Evolutionary conservation across 805 yeast species (phyloP).

Genomic region (Diddensiella transvaalensis): DNA sequence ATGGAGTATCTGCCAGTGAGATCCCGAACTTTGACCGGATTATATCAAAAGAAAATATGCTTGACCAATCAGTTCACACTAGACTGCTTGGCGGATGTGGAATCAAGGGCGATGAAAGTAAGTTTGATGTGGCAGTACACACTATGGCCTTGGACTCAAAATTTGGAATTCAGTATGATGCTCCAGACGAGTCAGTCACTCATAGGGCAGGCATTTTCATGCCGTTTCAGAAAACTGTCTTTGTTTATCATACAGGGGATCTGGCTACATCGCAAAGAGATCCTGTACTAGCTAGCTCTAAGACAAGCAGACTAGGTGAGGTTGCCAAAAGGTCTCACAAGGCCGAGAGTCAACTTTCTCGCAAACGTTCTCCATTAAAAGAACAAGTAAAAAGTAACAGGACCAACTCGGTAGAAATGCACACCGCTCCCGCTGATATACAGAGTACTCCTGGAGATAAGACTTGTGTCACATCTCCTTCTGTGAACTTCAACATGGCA

Average conservation of each 20-base stretch:
- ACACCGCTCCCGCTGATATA: neutral
- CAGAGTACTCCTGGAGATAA: neutral
- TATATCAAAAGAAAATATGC: constrained; percentile 4
- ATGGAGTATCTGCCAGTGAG: neutral
- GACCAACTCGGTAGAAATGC: neutral
- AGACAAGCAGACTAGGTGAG: neutral
- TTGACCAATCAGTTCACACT: constrained; percentile 12
- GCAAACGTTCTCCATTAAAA: neutral
- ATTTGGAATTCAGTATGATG: constrained; percentile 23
- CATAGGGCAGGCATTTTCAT: constrained; percentile 24
- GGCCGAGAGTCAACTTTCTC: neutral
- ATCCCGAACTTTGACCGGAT: neutral
- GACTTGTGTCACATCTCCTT: neutral
- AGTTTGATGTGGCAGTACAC: constrained; percentile 22
- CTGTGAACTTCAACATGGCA: neutral
- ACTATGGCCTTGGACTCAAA: constrained; percentile 18
- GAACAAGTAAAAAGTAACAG: neutral
- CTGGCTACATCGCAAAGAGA: neutral
- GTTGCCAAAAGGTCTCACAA: neutral
- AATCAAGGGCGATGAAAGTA: constrained; percentile 9
- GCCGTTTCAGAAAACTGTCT: constrained; percentile 19
- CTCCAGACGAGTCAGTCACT: constrained; percentile 15
- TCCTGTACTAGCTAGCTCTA: neutral
- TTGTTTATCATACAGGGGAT: neutral
- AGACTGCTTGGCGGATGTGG: constrained; percentile 22